Percentiles rank a stretch among this genome's conserved stretches.
phyloP scores from a whole-genome alignment of 768 basidiomycete genomes.

The Lactarius hatsudake region DNA sequence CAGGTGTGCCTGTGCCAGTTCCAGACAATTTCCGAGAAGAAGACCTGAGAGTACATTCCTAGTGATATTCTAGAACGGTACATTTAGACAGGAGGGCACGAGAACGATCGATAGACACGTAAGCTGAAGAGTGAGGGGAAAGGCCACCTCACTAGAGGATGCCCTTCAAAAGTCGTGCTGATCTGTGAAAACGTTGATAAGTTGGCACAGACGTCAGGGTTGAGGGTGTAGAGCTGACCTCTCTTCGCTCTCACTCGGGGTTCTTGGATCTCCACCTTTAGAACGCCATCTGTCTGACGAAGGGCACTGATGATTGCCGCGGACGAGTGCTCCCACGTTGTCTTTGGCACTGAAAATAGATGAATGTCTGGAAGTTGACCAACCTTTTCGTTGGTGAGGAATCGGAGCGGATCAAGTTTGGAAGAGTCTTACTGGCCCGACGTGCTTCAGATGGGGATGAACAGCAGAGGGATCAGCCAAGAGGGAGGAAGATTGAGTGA shows the following conservation, averaged over 20 bases:
- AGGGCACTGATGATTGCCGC: slow-evolving; percentile 16
- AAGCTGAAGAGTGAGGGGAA: neutral
- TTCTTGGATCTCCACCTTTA: slow-evolving; percentile 26
- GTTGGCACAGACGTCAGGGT: neutral
- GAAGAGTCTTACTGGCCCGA: slow-evolving; percentile 22
- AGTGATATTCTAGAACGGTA: slow-evolving; percentile 3
- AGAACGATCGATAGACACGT: slow-evolving; percentile 4
- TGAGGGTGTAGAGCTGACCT: slow-evolving; percentile 16
- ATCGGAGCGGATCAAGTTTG: slow-evolving; percentile 7
- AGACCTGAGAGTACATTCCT: neutral
- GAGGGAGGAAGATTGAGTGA: slow-evolving; percentile 15
- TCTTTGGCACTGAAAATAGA: slow-evolving; percentile 21
- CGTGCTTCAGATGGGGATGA: slow-evolving; percentile 21
- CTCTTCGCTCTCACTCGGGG: slow-evolving; percentile 21
- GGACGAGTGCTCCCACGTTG: slow-evolving; percentile 16
- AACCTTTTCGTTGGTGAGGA: slow-evolving; percentile 14
- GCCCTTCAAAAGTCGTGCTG: slow-evolving; percentile 12
- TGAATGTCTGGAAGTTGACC: slow-evolving; percentile 24
- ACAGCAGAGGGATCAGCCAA: slow-evolving; percentile 16
- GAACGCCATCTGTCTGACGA: slow-evolving; percentile 21
- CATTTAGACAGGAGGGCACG: neutral
- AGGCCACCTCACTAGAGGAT: slow-evolving; percentile 12
- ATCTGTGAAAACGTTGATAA: slow-evolving; percentile 8
- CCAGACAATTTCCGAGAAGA: neutral
- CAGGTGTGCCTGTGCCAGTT: neutral